Percentiles rank a stretch among this genome's conserved stretches.
Evolutionary conservation across 192 early-diverging fungal species (phyloP).

Genomic region (Polychytrium aggregatum): DNA sequence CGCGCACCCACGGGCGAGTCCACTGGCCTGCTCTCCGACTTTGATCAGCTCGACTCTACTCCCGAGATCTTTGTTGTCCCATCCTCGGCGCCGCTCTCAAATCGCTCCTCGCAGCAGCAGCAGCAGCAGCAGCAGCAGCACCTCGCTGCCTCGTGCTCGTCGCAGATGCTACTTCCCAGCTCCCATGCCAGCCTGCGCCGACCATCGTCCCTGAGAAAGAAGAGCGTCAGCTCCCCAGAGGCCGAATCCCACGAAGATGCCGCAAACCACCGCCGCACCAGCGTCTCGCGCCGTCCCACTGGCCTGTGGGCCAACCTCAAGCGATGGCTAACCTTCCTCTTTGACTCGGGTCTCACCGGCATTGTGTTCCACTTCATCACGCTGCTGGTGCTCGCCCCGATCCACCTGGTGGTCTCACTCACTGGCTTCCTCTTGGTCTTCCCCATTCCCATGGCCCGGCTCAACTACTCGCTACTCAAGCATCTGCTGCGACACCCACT

Average conservation of each 20-base stretch:
- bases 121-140: background rate
- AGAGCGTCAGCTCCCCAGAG: too few species aligned
- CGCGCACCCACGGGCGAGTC: too few species aligned
- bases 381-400: constrained; percentile 46
- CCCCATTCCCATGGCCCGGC: constrained; percentile 90
- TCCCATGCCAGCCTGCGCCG: too few species aligned
- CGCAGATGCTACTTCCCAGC: background rate
- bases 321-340: too few species aligned
- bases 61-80: background rate
- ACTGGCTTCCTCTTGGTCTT: constrained; percentile 80
- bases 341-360: constrained; percentile 23
- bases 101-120: too few species aligned
- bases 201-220: too few species aligned
- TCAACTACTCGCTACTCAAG: constrained; percentile 65
- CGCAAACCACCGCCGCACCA: constrained; percentile 1
- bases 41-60: constrained; percentile 7
- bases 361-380: constrained; percentile 16
- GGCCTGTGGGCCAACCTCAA: too few species aligned
- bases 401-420: constrained; percentile 63
- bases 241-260: too few species aligned
- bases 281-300: too few species aligned
- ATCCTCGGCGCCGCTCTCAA: too few species aligned
- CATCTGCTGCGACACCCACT: constrained; percentile 75
- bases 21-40: constrained; percentile 18
- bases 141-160: background rate